A percentile compares a stretch with the other conserved stretches of the same genome.
These are phyloP conservation scores for Lactarius quietus DNA, from an alignment of 768 basidiomycete species.

Conservation along the genomic window DNA sequence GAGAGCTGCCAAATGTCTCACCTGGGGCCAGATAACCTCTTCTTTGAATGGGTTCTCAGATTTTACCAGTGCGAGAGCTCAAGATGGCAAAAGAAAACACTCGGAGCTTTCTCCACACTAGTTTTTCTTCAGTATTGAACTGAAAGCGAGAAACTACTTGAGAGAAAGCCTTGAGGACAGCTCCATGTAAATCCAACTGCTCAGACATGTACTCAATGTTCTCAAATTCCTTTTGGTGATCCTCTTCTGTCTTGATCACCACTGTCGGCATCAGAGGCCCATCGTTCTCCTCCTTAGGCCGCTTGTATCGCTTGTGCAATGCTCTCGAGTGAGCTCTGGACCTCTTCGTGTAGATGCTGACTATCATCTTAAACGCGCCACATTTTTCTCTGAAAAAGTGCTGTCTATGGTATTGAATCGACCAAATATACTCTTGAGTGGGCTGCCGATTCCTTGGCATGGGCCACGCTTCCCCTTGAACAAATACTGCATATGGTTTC, in stretches of 20 bases:
- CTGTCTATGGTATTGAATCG: too few relatives aligned
- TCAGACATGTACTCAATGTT: constrained; percentile 86
- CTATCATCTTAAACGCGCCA: too few relatives aligned
- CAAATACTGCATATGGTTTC: too few relatives aligned
- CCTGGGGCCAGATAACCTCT: constrained; percentile 94
- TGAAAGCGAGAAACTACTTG: constrained; percentile 93
- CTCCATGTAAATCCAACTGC: constrained; percentile 71
- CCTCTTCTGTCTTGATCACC: constrained; percentile 35
- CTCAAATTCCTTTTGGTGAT: constrained; percentile 30
- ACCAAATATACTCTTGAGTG: too few relatives aligned
- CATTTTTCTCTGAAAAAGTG: too few relatives aligned
- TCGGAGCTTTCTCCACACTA: constrained; percentile 48
- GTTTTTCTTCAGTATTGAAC: constrained; percentile 52
- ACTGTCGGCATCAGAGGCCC: constrained; percentile 39
- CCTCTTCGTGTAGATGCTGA: too few relatives aligned
- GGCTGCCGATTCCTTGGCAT: too few relatives aligned
- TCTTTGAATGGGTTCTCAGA: constrained; percentile 60
- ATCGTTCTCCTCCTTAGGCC: constrained; percentile 29
- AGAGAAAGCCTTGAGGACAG: constrained; percentile 82
- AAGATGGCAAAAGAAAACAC: not conserved
- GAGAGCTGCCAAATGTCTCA: too few relatives aligned
- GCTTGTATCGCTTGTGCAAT: too few relatives aligned
- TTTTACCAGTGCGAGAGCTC: constrained; percentile 15
- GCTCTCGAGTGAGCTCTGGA: too few relatives aligned
- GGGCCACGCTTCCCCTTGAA: too few relatives aligned